Percentiles rank a stretch among this genome's conserved stretches.
Evolutionary conservation across 2,329 filamentous ascomycete species (phyloP).

Genomic region (Fusarium newnesense): DNA sequence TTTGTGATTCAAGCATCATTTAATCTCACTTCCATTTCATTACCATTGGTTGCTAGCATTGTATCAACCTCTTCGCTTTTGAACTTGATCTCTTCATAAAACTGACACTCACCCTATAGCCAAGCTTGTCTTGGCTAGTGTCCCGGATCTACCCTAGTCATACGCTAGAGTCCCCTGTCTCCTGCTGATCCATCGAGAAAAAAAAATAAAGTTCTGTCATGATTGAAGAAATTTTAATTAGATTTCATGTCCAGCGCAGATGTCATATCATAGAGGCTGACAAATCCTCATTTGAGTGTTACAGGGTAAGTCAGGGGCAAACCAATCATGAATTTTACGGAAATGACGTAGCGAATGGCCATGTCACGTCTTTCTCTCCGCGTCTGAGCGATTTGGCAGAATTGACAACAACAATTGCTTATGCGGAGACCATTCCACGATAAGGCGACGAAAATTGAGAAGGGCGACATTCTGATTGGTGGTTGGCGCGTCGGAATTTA

Average conservation of each 20-base stretch:
- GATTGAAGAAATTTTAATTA: neutral
- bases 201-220: neutral
- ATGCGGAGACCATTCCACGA: slow-evolving; percentile 15
- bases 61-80: neutral
- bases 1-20: too few relatives aligned
- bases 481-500: slow-evolving; percentile 17
- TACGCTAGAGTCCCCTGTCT: neutral
- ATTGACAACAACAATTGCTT: slow-evolving; percentile 6
- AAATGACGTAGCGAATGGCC: slow-evolving; percentile 10
- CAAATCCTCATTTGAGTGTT: neutral
- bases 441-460: slow-evolving; percentile 9
- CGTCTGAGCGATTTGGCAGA: slow-evolving; percentile 19
- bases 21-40: too few relatives aligned
- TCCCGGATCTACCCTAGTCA: neutral
- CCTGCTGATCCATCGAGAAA: neutral
- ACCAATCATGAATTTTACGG: neutral
- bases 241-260: rapidly evolving
- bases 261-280: neutral
- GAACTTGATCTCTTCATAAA: neutral
- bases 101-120: neutral
- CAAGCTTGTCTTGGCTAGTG: neutral
- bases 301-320: slow-evolving; percentile 5
- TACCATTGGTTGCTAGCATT: too few relatives aligned
- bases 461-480: neutral
- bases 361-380: neutral